phyloP scores from a whole-genome alignment of 192 early-diverging fungal genomes.

The Allomyces arbusculus region DNA sequence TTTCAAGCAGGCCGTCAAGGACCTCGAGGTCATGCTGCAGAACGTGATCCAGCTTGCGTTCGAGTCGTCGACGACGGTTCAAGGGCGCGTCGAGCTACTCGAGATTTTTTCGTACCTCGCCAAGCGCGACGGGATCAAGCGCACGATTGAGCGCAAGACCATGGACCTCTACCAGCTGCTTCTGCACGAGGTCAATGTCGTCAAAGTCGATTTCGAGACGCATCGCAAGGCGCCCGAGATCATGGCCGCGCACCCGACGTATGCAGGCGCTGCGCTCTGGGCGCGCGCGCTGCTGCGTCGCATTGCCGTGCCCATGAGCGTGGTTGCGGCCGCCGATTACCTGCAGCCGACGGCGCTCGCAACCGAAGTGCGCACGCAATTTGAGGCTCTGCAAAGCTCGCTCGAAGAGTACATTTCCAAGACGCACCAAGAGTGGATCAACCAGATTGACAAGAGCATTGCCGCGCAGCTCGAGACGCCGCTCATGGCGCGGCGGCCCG shows the following conservation, averaged over 20 bases:
- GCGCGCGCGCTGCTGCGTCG: conserved; percentile 27
- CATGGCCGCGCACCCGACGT: conserved; percentile 30
- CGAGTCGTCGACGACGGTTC: conserved; percentile 30
- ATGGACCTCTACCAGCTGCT: conserved; percentile 32
- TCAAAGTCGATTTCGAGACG: conserved; percentile 39
- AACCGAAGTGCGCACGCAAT: conserved; percentile 32
- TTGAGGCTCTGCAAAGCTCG: conserved; percentile 21
- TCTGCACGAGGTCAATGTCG: conserved; percentile 29
- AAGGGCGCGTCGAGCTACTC: conserved; percentile 31
- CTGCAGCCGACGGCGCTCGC: conserved; percentile 24
- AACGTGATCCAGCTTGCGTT: conserved; percentile 38
- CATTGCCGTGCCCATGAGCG: conserved; percentile 18
- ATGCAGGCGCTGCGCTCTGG: conserved; percentile 38
- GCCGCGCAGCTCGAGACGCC: conserved; percentile 20
- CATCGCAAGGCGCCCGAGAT: conserved; percentile 32
- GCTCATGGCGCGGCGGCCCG: conserved; percentile 18
- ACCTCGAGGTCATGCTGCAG: conserved; percentile 45
- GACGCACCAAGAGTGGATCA: conserved; percentile 30
- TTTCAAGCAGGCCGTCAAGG: conserved; percentile 47
- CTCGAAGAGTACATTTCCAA: conserved; percentile 40
- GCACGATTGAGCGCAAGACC: conserved; percentile 42
- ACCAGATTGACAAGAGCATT: conserved; percentile 12
- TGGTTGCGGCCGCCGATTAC: conserved; percentile 28
- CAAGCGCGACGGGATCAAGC: conserved; percentile 42
- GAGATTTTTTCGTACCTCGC: conserved; percentile 41